Evolutionary conservation across 225 moss, liverwort and hornwort genomes (phyloP), one percentile per base, ranked within the genome.

Genomic region (Asterella californica): DNA sequence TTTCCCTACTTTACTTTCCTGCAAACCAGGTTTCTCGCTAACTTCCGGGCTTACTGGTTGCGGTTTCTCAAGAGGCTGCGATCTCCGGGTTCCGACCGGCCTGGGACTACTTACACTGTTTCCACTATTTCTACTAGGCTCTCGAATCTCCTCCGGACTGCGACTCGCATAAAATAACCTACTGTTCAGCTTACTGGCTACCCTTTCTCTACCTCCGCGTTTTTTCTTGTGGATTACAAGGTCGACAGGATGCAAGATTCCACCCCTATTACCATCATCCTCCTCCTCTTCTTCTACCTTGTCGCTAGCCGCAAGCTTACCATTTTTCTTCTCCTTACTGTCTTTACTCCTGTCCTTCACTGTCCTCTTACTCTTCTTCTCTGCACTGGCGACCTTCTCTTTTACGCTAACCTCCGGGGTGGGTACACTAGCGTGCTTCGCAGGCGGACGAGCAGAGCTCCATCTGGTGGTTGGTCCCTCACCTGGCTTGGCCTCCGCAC

Each of bases 211-310:
- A 90, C 94, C 90, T 85, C 94, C 92, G 6, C 99, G 93, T 84
- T 99, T 95, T 77, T 95, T 99, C 89, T 93, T 99, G 76, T 89
- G 88, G 71, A 99, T 92, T 84, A 94, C 92, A 87, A 99, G 95
- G 84, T 99, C 99, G 62, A 94, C 94, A 70, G 99, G 99, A 87
- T 99, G 99, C 78, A 92, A 79, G 42, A 87, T 86, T 79, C 94
- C 92, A 73, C 82, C 78, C 80, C 82, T 45, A 86, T 32, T 86
- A 63, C 88, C 89, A 53, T 85, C 90, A 57, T 84, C 88, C 80
- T 89, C 88, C 81, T 90, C 89, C 66, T 84, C 88, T 63, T 88
- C 90, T 64, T 84, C 88, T 82, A 89, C 87, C 79, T 90, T 90
- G 46, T 85, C 90, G 79, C 59, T 83, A 75, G 59, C 78, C 45